Percentiles rank a stretch among this genome's conserved stretches.
Conservation (phyloP, 163 green algal species). For the Trebouxiophyceae sp. region DNA sequence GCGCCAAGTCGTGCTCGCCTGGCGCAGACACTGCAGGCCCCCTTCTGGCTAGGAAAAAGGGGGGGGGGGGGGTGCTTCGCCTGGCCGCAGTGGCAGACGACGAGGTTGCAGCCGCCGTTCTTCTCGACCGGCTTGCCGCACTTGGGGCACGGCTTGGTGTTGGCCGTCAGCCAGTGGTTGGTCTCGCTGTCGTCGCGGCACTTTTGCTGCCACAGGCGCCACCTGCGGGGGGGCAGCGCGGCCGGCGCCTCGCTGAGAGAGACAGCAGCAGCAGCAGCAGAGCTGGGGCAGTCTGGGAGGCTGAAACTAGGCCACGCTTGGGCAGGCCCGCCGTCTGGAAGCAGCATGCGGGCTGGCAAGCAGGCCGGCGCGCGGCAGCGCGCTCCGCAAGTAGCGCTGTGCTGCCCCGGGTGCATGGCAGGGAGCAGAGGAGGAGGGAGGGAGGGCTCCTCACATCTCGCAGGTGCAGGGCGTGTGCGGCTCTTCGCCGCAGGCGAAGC, state of each 20-base stretch:
- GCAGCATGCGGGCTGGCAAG: background rate
- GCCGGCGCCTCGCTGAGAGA: background rate
- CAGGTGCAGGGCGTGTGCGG: constrained; percentile 83
- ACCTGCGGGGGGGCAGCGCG: constrained; percentile 14
- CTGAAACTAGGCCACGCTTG: background rate
- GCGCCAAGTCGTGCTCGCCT: no score
- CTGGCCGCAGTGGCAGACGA: constrained; percentile 60
- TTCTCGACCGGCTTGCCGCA: constrained; percentile 86
- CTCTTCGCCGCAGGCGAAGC: constrained; percentile 73
- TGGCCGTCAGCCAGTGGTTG: constrained; percentile 62
- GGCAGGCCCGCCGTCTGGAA: background rate
- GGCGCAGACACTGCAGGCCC: no score
- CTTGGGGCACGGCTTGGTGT: constrained; percentile 85
- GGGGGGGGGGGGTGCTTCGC: no score
- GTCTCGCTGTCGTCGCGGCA: constrained; percentile 71
- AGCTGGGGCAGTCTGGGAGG: background rate
- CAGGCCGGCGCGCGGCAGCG: background rate
- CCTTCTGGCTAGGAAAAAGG: no score
- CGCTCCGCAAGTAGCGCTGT: background rate
- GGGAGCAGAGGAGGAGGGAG: background rate
- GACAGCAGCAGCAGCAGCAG: background rate
- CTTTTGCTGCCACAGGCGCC: constrained; percentile 59
- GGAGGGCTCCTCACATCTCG: constrained; percentile 50
- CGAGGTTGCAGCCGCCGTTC: constrained; percentile 84
- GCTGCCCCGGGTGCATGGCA: background rate